A percentile compares a stretch with the other conserved stretches of the same genome.
phyloP scores from a whole-genome alignment of 2,329 filamentous ascomycete genomes.

The Pseudomassariella vexata region DNA sequence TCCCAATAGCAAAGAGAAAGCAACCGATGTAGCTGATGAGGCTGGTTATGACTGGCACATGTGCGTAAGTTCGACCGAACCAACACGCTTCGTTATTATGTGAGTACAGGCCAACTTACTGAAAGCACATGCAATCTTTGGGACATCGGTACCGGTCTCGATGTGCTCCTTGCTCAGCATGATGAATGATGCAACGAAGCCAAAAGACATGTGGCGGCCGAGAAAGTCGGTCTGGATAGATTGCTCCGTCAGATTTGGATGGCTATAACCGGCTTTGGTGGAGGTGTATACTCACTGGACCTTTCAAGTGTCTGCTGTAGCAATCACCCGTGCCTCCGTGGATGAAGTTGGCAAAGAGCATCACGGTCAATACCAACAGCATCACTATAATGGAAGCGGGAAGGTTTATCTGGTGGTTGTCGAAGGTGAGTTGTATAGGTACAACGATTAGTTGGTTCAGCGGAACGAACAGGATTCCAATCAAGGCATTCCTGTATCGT shows the following conservation, averaged over 20 bases:
- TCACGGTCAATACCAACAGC: constrained; percentile 14
- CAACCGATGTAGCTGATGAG: constrained; percentile 17
- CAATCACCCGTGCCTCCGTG: constrained; percentile 11
- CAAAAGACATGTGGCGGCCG: constrained; percentile 25
- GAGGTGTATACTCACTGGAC: constrained; percentile 15
- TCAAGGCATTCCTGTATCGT: constrained; percentile 18
- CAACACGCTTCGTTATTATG: too few relatives aligned
- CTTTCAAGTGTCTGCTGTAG: constrained; percentile 19
- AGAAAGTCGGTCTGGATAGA: constrained; percentile 20
- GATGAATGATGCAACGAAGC: constrained; percentile 24
- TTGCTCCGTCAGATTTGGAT: too few relatives aligned
- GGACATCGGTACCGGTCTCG: constrained; percentile 14
- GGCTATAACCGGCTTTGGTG: too few relatives aligned
- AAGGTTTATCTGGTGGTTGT: constrained; percentile 17
- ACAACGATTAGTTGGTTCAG: constrained; percentile 18
- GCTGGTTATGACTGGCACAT: constrained; percentile 17
- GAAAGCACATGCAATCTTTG: constrained; percentile 19
- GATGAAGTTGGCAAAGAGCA: constrained; percentile 17
- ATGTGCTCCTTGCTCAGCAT: constrained; percentile 25
- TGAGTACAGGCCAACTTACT: too few relatives aligned
- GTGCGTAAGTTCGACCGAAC: too few relatives aligned
- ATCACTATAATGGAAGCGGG: constrained; percentile 25
- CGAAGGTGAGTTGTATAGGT: constrained; percentile 19
- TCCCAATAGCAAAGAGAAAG: constrained; percentile 15
- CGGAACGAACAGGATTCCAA: constrained; percentile 18